Evolutionary conservation across 2,329 filamentous ascomycete species (phyloP).

Genomic region (Arthroderma uncinatum): DNA sequence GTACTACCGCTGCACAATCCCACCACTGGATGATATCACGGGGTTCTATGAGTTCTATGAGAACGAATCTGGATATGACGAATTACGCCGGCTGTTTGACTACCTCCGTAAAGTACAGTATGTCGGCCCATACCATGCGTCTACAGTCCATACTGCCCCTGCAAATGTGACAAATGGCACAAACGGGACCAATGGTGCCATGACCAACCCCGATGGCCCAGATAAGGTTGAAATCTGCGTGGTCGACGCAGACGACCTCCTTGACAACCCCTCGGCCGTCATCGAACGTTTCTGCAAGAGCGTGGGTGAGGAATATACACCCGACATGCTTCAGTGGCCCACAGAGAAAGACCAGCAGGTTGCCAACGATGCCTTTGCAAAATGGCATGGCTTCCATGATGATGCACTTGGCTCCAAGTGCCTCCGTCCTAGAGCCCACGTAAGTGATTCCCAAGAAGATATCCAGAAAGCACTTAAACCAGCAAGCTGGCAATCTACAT

Average conservation of each 20-base stretch:
- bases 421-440: slow-evolving; percentile 50
- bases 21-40: slow-evolving; percentile 69
- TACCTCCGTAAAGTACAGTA: slow-evolving; percentile 60
- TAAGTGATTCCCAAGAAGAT: slow-evolving; percentile 21
- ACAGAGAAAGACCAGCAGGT: slow-evolving; percentile 57
- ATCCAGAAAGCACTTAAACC: background rate
- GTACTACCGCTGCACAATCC: slow-evolving; percentile 87
- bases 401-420: slow-evolving; percentile 77
- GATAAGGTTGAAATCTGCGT: slow-evolving; percentile 59
- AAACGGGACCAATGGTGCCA: slow-evolving; percentile 14
- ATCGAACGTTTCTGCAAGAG: slow-evolving; percentile 71
- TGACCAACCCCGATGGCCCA: slow-evolving; percentile 8
- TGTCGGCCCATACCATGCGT: slow-evolving; percentile 57
- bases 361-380: slow-evolving; percentile 71
- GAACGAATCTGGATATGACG: slow-evolving; percentile 77
- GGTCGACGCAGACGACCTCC: slow-evolving; percentile 84
- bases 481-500: background rate
- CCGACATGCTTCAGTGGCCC: slow-evolving; percentile 76
- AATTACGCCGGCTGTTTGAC: slow-evolving; percentile 79
- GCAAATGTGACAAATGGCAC: slow-evolving; percentile 19
- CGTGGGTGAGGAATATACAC: slow-evolving; percentile 64
- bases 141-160: slow-evolving; percentile 24
- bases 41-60: slow-evolving; percentile 82
- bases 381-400: slow-evolving; percentile 95
- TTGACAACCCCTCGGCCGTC: slow-evolving; percentile 68